These are phyloP conservation scores for Olyra latifolia DNA, from an alignment of 176 grass and related monocot genomes.

Conservation along the genomic window DNA sequence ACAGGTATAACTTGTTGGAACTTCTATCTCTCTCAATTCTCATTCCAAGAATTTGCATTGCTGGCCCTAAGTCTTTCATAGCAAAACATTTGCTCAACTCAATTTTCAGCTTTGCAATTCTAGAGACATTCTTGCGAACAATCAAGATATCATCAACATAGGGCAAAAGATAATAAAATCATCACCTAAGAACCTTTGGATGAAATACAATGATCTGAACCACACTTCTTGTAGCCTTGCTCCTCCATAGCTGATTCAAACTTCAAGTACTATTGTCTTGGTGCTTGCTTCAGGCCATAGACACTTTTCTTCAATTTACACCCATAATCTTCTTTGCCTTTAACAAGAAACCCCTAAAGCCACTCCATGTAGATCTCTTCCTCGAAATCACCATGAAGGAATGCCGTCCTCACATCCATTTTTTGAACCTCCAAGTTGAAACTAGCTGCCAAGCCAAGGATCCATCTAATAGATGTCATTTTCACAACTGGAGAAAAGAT, in stretches of 20 bases:
- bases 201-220: background rate
- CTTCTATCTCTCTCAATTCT: too few relatives aligned
- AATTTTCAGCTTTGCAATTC: too few relatives aligned
- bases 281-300: constrained; percentile 16
- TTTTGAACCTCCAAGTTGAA: background rate
- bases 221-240: background rate
- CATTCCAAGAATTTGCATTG: too few relatives aligned
- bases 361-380: background rate
- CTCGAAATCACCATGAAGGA: constrained; percentile 19
- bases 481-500: background rate
- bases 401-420: constrained; percentile 3
- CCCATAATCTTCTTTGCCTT: background rate
- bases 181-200: background rate
- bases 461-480: background rate
- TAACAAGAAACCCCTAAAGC: too few relatives aligned
- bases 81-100: too few relatives aligned
- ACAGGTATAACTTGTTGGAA: too few relatives aligned
- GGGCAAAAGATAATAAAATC: background rate
- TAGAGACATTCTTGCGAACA: too few relatives aligned
- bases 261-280: background rate
- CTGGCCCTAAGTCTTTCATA: too few relatives aligned
- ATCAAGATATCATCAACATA: too few relatives aligned
- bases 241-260: constrained; percentile 2
- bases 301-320: constrained; percentile 6
- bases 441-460: constrained; percentile 4